Conservation (phyloP, 768 basidiomycete species). For the Lactarius pseudohatsudake region DNA sequence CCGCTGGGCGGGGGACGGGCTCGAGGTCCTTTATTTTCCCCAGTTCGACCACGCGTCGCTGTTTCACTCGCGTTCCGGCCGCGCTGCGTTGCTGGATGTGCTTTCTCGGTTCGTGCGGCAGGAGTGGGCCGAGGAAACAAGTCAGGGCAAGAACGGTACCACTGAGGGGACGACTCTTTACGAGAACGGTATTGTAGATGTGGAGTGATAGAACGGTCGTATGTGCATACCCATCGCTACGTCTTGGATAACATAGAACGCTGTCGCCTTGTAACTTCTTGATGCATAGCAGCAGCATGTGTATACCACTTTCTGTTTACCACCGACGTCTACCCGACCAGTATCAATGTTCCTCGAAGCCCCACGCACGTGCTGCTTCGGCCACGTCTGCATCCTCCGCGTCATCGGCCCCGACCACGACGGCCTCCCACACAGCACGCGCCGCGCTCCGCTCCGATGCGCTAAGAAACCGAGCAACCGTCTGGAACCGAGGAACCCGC, state of each 20-base stretch:
- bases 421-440: constrained; percentile 38
- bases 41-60: constrained; percentile 45
- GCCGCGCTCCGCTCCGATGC: constrained; percentile 51
- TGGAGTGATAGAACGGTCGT: background rate
- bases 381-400: background rate
- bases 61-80: constrained; percentile 35
- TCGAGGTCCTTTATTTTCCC: constrained; percentile 44
- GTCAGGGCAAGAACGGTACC: background rate
- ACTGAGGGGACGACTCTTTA: too few relatives aligned
- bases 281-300: background rate
- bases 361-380: constrained; percentile 16
- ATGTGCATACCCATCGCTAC: background rate
- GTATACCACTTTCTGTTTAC: background rate
- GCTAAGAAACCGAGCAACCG: constrained; percentile 63
- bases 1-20: constrained; percentile 34
- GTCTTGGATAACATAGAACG: background rate
- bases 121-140: background rate
- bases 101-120: constrained; percentile 36
- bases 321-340: background rate
- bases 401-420: background rate
- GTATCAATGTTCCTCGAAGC: constrained; percentile 6
- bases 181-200: background rate
- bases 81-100: constrained; percentile 37
- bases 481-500: constrained; percentile 59
- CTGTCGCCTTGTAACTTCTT: background rate